phyloP scores from a whole-genome alignment of 352 stramenopile genomes.

The Phytophthora crassamura region DNA sequence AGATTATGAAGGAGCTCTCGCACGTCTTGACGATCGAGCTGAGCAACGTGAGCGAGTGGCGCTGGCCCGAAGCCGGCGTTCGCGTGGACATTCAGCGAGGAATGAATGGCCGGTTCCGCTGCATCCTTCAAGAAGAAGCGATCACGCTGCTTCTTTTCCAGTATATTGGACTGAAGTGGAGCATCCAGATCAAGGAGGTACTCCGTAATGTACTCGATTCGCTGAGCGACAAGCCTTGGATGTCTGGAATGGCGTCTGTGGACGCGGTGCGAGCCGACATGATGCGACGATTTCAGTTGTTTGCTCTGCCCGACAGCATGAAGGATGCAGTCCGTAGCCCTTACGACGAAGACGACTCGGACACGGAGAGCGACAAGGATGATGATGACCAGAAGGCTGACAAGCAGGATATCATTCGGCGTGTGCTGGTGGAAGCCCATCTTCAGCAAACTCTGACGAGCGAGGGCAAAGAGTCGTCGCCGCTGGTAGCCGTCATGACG shows the following conservation, averaged over 20 bases:
- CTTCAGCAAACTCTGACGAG: constrained; percentile 22
- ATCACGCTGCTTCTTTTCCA: constrained; percentile 56
- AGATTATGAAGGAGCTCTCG: constrained; percentile 48
- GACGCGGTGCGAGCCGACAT: constrained; percentile 23
- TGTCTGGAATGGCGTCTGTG: too few relatives aligned
- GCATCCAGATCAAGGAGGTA: constrained; percentile 28
- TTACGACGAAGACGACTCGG: constrained; percentile 30
- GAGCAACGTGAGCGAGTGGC: constrained; percentile 50
- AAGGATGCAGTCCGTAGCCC: constrained; percentile 10
- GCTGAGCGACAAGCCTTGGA: constrained; percentile 9
- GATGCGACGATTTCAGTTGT: constrained; percentile 33
- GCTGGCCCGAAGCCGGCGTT: constrained; percentile 43
- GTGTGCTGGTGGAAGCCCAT: constrained; percentile 48
- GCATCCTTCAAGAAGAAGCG: constrained; percentile 51
- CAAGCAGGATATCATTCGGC: constrained; percentile 53
- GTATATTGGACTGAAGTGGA: constrained; percentile 50
- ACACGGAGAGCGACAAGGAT: neutral
- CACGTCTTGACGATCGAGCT: constrained; percentile 60
- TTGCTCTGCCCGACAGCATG: constrained; percentile 32
- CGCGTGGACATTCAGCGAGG: constrained; percentile 46
- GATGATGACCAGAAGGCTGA: constrained; percentile 24
- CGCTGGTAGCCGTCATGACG: constrained; percentile 48
- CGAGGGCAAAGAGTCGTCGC: constrained; percentile 4
- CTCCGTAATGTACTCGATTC: constrained; percentile 38
- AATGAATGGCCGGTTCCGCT: constrained; percentile 57